Percentiles rank a stretch among this genome's conserved stretches.
Conservation (phyloP, 2,329 filamentous ascomycete genomes). For the Pseudocercospora macadamiae region DNA sequence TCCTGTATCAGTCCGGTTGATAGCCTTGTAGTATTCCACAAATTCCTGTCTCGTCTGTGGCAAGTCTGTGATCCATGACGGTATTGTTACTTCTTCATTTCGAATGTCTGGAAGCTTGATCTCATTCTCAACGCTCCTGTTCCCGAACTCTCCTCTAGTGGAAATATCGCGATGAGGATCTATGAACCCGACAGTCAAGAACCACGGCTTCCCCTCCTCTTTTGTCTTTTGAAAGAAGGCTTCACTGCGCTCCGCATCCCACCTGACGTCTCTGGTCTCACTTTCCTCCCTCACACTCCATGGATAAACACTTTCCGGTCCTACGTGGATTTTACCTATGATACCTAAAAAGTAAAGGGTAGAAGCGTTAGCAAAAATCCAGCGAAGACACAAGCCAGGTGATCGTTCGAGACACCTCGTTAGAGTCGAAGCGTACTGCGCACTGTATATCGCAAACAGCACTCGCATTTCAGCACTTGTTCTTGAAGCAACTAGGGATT, state of each 20-base stretch:
- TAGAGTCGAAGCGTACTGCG: no score
- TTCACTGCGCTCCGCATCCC: constrained; percentile 44
- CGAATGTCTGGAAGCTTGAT: no score
- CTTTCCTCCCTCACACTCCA: constrained; percentile 50
- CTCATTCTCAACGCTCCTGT: constrained; percentile 34
- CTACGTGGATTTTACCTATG: constrained; percentile 55
- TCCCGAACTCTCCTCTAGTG: constrained; percentile 49
- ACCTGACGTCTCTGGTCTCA: constrained; percentile 48
- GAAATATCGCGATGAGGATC: constrained; percentile 51
- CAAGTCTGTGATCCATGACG: constrained; percentile 46
- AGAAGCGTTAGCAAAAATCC: no score
- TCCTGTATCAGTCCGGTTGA: constrained; percentile 48
- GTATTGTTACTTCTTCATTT: constrained; percentile 45
- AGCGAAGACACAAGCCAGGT: no score
- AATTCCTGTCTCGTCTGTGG: constrained; percentile 49
- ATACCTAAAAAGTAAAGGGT: no score
- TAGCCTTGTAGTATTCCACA: constrained; percentile 44
- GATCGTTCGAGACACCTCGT: no score
- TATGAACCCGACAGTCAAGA: constrained; percentile 51
- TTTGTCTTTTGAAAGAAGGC: constrained; percentile 44
- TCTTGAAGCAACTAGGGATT: no score
- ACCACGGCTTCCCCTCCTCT: constrained; percentile 43
- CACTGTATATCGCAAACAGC: no score
- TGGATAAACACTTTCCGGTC: constrained; percentile 44
- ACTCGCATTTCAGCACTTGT: no score